phyloP scores from a whole-genome alignment of 2,329 filamentous ascomycete genomes.

The Dactylellina drechsleri region DNA sequence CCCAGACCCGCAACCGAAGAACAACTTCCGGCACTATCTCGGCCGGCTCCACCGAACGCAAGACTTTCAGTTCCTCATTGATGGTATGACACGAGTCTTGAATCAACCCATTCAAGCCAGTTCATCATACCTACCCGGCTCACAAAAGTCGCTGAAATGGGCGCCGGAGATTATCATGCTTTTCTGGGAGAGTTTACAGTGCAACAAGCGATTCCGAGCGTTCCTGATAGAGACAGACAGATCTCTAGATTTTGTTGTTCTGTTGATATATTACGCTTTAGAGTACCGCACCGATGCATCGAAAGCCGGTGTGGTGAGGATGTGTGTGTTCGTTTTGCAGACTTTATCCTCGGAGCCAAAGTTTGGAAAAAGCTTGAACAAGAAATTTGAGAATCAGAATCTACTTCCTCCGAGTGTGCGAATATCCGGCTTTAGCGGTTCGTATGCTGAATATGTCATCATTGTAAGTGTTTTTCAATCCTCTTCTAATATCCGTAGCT shows the following conservation, averaged over 20 bases:
- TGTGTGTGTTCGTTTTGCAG: slow-evolving; percentile 97
- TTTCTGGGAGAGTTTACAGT: slow-evolving; percentile 96
- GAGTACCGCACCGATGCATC: slow-evolving; percentile 86
- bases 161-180: slow-evolving; percentile 96
- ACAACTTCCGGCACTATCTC: slow-evolving; percentile 92
- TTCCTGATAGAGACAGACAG: slow-evolving; percentile 97
- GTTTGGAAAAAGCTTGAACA: slow-evolving; percentile 90
- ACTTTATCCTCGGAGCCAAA: slow-evolving; percentile 92
- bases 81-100: slow-evolving; percentile 90
- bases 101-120: slow-evolving; percentile 93
- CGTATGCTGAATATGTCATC: slow-evolving; percentile 92
- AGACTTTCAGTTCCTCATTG: slow-evolving; percentile 96
- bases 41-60: slow-evolving; percentile 90
- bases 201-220: slow-evolving; percentile 94
- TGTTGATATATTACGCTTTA: slow-evolving; percentile 90
- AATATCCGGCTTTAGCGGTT: slow-evolving; percentile 84
- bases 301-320: slow-evolving; percentile 90
- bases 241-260: slow-evolving; percentile 89
- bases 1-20: slow-evolving; percentile 75
- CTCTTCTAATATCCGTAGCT: slow-evolving; percentile 21
- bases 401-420: slow-evolving; percentile 83
- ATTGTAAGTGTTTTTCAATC: slow-evolving; percentile 70
- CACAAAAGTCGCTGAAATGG: slow-evolving; percentile 81
- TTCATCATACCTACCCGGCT: slow-evolving; percentile 85
- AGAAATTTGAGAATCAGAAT: slow-evolving; percentile 86